A percentile compares a stretch with the other conserved stretches of the same genome.
Conservation (phyloP, 2,329 filamentous ascomycete species). For the Diaporthe australafricana region DNA sequence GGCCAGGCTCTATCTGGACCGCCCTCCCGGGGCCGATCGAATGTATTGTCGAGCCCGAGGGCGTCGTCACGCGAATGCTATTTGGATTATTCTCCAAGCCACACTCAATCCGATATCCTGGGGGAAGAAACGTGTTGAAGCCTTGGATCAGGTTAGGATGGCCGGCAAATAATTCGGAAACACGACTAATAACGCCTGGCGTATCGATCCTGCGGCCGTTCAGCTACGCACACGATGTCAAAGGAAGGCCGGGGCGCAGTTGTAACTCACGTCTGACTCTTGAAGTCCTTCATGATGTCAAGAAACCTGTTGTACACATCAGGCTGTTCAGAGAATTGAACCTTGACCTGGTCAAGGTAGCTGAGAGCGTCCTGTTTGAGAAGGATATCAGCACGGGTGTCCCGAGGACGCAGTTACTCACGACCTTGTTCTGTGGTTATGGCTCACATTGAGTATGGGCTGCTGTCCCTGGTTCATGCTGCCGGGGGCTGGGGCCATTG, state of each 20-base stretch:
- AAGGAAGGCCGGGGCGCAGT: conserved; percentile 6
- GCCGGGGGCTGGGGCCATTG: conserved; percentile 57
- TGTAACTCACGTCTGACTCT: conserved; percentile 85
- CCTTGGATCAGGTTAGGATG: conserved; percentile 96
- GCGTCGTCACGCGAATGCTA: conserved; percentile 95
- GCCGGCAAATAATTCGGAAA: conserved; percentile 94
- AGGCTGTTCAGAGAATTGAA: conserved; percentile 95
- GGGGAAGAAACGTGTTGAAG: conserved; percentile 97
- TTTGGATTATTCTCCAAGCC: conserved; percentile 94
- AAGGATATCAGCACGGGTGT: conserved; percentile 42
- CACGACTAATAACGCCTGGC: conserved; percentile 94
- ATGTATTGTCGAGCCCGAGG: conserved; percentile 95
- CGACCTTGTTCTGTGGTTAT: conserved; percentile 30
- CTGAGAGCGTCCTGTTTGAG: conserved; percentile 77
- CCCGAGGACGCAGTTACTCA: conserved; percentile 5
- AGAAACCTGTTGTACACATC: conserved; percentile 98
- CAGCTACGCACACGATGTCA: conserved; percentile 32
- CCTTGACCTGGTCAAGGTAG: conserved; percentile 98
- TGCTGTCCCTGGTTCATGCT: conserved; percentile 82
- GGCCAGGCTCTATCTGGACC: conserved; percentile 56
- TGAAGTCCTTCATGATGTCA: conserved; percentile 99
- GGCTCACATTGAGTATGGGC: conserved; percentile 80
- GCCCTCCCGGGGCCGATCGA: conserved; percentile 74
- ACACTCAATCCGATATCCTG: conserved; percentile 96
- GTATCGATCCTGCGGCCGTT: conserved; percentile 82